A percentile compares a stretch with the other conserved stretches of the same genome.
phyloP scores from a whole-genome alignment of 176 grass and related monocot species.

The Eragrostis curvula region DNA sequence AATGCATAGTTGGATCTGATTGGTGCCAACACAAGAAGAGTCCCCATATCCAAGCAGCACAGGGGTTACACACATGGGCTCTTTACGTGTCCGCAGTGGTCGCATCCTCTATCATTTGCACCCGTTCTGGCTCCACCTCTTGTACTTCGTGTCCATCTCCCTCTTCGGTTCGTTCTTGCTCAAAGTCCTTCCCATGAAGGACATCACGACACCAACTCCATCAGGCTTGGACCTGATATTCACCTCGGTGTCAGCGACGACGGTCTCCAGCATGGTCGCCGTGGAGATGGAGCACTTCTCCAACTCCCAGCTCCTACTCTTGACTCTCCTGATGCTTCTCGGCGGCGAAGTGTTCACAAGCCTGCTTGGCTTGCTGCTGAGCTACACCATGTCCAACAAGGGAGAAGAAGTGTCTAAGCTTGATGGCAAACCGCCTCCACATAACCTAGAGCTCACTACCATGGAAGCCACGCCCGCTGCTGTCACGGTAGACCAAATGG shows the following conservation, averaged over 20 bases:
- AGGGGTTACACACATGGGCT: background rate
- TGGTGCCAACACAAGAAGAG: too few relatives aligned
- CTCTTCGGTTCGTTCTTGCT: constrained; percentile 56
- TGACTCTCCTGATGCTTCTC: constrained; percentile 70
- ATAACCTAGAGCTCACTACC: constrained; percentile 29
- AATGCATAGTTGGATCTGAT: background rate
- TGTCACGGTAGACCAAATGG: constrained; percentile 14
- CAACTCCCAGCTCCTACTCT: constrained; percentile 63
- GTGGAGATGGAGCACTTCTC: constrained; percentile 77
- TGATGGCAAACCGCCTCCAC: background rate
- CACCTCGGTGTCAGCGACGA: constrained; percentile 64
- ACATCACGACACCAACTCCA: background rate
- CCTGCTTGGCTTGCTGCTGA: constrained; percentile 64
- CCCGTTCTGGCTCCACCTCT: constrained; percentile 67
- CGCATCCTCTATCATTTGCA: constrained; percentile 45
- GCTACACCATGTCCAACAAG: constrained; percentile 32
- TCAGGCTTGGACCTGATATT: constrained; percentile 64
- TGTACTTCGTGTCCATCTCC: constrained; percentile 63
- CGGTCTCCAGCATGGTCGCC: constrained; percentile 64
- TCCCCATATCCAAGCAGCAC: too few relatives aligned
- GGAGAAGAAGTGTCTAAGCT: background rate
- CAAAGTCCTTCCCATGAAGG: constrained; percentile 51
- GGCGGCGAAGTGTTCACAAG: constrained; percentile 77
- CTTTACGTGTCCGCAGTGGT: background rate
- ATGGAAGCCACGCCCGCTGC: background rate